Evolutionary conservation across 1,284 basidiomycete species (phyloP).

Genomic region (Ustilago trichophora): DNA sequence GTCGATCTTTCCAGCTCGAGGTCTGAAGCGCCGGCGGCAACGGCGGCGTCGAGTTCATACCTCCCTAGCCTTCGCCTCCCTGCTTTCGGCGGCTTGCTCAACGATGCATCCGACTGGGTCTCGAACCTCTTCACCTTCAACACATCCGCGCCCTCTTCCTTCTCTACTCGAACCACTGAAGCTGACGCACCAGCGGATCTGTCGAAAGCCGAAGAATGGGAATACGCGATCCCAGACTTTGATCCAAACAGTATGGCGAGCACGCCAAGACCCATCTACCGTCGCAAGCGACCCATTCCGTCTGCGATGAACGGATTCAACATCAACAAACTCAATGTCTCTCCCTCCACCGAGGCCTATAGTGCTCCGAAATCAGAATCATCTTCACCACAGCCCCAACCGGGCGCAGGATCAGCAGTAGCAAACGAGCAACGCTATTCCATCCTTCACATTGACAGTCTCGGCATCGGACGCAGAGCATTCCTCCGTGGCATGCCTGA

Average conservation of each 20-base stretch:
- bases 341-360: too few species aligned
- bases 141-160: background rate
- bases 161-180: background rate
- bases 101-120: constrained; percentile 18
- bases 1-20: too few species aligned
- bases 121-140: constrained; percentile 15
- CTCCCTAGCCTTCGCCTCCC: constrained; percentile 5
- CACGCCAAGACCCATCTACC: constrained; percentile 52
- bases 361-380: too few species aligned
- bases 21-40: background rate
- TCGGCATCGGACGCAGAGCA: constrained; percentile 39
- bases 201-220: constrained; percentile 46
- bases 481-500: constrained; percentile 29
- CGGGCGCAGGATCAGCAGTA: background rate
- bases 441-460: constrained; percentile 49
- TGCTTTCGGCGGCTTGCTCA: constrained; percentile 2
- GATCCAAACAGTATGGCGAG: constrained; percentile 32
- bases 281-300: constrained; percentile 43
- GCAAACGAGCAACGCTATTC: constrained; percentile 32
- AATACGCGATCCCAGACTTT: constrained; percentile 51
- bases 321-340: constrained; percentile 14
- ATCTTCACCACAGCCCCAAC: background rate
- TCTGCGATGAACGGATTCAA: constrained; percentile 36
- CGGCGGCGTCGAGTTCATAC: constrained; percentile 5
- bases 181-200: background rate